A percentile compares a stretch with the other conserved stretches of the same genome.
These are phyloP conservation scores for Ogataea chonburiensis DNA, from an alignment of 805 yeast genomes.

Conservation along the genomic window DNA sequence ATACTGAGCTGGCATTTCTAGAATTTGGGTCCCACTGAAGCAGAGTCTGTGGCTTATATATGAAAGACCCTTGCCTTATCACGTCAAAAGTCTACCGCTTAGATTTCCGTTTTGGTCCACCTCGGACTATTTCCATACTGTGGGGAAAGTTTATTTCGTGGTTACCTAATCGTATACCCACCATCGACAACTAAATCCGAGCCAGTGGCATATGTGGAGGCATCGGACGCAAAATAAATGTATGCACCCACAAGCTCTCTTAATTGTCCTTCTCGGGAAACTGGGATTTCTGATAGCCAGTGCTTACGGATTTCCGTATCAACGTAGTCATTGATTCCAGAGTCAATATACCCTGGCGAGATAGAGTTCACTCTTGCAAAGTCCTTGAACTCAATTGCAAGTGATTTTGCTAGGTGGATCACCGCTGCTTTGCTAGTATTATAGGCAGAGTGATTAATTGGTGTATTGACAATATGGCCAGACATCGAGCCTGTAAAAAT, in stretches of 20 bases:
- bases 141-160: neutral
- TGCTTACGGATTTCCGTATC: conserved; percentile 25
- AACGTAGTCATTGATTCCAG: conserved; percentile 40
- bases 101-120: conserved; percentile 2
- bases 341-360: conserved; percentile 27
- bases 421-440: conserved; percentile 52
- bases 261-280: conserved; percentile 49
- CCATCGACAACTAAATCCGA: conserved; percentile 50
- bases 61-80: too few relatives aligned
- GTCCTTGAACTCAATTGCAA: conserved; percentile 48
- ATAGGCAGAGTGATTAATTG: conserved; percentile 49
- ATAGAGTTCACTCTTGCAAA: conserved; percentile 45
- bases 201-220: conserved; percentile 51
- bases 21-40: too few relatives aligned
- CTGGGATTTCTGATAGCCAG: conserved; percentile 38
- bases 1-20: conserved; percentile 1
- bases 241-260: conserved; percentile 53
- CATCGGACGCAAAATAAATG: conserved; percentile 53
- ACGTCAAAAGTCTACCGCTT: conserved; percentile 1
- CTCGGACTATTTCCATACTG: conserved; percentile 1
- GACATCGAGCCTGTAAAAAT: conserved; percentile 57
- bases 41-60: too few relatives aligned
- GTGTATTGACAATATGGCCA: conserved; percentile 53
- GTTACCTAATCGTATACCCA: conserved; percentile 38
- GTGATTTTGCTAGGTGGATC: conserved; percentile 44